Evolutionary conservation across 2,329 filamentous ascomycete genomes (phyloP).

Genomic region (Venturia nashicola): DNA sequence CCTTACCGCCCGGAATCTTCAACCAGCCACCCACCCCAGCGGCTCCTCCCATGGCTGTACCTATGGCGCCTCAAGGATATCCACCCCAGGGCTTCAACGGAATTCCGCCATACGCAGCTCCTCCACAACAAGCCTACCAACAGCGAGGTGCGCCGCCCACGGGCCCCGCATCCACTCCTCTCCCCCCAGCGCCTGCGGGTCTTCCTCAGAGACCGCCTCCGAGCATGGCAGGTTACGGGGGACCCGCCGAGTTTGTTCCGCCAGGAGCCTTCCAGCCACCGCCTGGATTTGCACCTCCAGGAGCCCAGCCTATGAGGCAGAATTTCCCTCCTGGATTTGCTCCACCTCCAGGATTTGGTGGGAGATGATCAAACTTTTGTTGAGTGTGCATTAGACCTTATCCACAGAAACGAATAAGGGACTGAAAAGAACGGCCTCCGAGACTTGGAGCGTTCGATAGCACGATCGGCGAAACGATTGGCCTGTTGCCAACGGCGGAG

Average conservation of each 20-base stretch:
- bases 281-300: conserved; percentile 9
- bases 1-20: conserved; percentile 63
- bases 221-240: conserved; percentile 55
- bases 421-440: not conserved
- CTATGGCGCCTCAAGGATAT: conserved; percentile 13
- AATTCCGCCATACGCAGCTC: not conserved
- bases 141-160: conserved; percentile 27
- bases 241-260: conserved; percentile 36
- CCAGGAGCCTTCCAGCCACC: conserved; percentile 28
- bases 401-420: not conserved
- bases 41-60: not conserved
- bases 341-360: conserved; percentile 5
- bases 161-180: conserved; percentile 29
- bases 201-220: conserved; percentile 59
- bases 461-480: not conserved
- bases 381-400: not conserved
- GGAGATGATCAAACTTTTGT: not conserved
- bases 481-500: not conserved
- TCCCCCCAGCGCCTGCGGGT: conserved; percentile 47
- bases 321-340: conserved; percentile 7
- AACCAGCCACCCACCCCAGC: conserved; percentile 16
- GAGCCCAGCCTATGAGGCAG: not conserved
- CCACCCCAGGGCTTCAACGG: conserved; percentile 2
- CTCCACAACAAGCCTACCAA: conserved; percentile 20
- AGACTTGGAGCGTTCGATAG: not conserved